Percentiles rank a stretch among this genome's conserved stretches.
Conservation (phyloP, 495 filamentous ascomycete genomes). For the Hypoxylon fragiforme region DNA sequence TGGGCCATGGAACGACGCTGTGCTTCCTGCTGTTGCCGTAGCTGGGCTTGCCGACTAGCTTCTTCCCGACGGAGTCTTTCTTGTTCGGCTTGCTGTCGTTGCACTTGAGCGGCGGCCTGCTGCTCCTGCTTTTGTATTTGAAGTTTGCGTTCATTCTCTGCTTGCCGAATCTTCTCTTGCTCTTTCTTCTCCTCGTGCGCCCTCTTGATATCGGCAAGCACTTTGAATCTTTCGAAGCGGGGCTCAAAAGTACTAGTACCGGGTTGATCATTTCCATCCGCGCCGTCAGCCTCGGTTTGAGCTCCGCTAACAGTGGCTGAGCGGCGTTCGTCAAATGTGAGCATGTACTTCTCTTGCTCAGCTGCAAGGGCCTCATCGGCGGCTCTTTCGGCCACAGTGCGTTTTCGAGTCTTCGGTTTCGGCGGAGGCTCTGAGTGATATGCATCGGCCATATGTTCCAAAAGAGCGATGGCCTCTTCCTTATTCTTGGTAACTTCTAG, state of each 20-base stretch:
- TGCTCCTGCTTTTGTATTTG: conserved; percentile 51
- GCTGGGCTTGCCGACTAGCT: conserved; percentile 40
- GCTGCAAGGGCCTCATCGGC: conserved; percentile 90
- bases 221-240: conserved; percentile 87
- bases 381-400: conserved; percentile 90
- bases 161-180: conserved; percentile 59
- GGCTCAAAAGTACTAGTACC: conserved; percentile 75
- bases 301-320: conserved; percentile 60
- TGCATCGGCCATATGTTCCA: conserved; percentile 72
- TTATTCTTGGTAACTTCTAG: conserved; percentile 71
- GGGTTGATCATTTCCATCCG: conserved; percentile 73
- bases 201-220: conserved; percentile 79
- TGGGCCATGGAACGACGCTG: conserved; percentile 40
- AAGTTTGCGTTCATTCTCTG: conserved; percentile 69
- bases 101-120: conserved; percentile 34
- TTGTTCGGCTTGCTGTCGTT: conserved; percentile 38
- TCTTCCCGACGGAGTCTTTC: conserved; percentile 46
- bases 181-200: conserved; percentile 74
- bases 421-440: conserved; percentile 76
- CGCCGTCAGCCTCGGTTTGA: conserved; percentile 61
- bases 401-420: conserved; percentile 84
- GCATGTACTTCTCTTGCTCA: conserved; percentile 87
- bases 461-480: conserved; percentile 66
- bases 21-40: conserved; percentile 45
- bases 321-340: conserved; percentile 86